Base-by-base conservation (phyloP, 2,329 filamentous ascomycete genomes). In the Exophiala sp. region DNA sequence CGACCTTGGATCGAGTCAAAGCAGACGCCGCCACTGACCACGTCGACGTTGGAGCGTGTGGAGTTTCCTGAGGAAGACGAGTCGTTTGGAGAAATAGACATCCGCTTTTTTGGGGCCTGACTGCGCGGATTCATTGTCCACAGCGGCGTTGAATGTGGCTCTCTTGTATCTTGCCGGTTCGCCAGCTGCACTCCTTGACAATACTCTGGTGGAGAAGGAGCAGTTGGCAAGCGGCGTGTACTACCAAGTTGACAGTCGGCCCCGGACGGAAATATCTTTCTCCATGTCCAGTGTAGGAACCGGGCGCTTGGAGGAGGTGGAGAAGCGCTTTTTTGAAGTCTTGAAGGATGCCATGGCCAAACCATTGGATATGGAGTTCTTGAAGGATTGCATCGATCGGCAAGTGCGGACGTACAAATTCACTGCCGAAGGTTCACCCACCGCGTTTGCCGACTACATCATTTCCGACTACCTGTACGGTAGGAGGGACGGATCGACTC, bases 21-120 rank as follows among this genome's bases (percentile, higher is more conserved):
- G 46, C 85, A 86, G 57, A 83, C 88, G 0, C 84, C 87, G 1
- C 69, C 80, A 0, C 73, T 98, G 22, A 78, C 79, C 23, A 76
- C 86, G 64, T 88, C 87, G 0, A 74, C 83, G 9, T 69, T 95
- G 10, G 81, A 91, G 58, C 88, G 78, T 0, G 84, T 95, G 22
- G 84, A 95, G 56, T 98, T 98, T 62, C 93, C 93, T 0, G 93
- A 98, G 65, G 91, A 96, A 62, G 93, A 98, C 59, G 93, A 98
- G 65, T 91, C 88, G 0, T 86, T 83, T 48, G 93, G 93, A 30
- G 91, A 97, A 64, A 82, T 97, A 43, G 73, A 88, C 42, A 82
- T 96, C 16, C 85, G 80, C n/a, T 1, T 95, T 94, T 70, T 82
- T 97, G 48, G 93, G 93, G 0, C 93, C 93, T 0, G 77, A 84